A percentile compares a stretch with the other conserved stretches of the same genome.
Conservation (phyloP, 257 asterid genomes). For the Jasminum sambac region DNA sequence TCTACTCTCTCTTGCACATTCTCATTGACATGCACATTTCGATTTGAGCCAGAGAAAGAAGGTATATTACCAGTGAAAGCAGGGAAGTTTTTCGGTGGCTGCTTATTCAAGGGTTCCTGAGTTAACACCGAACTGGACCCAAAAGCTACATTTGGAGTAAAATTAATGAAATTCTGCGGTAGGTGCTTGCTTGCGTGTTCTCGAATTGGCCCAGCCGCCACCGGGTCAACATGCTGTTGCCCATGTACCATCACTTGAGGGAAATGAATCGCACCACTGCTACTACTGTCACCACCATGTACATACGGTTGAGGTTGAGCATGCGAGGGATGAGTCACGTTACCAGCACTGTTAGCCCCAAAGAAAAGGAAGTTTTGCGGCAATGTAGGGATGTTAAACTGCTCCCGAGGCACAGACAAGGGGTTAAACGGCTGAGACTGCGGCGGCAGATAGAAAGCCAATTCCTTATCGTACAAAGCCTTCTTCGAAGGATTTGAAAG, state of each 20-base stretch:
- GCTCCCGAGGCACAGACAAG: conserved; percentile 10
- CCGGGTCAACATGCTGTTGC: conserved; percentile 14
- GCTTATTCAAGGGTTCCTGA: conserved; percentile 25
- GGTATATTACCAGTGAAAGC: conserved; percentile 22
- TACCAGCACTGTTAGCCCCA: conserved; percentile 22
- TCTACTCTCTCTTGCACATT: conserved; percentile 19
- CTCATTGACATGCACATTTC: conserved; percentile 10
- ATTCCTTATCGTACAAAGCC: conserved; percentile 51
- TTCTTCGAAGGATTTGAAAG: conserved; percentile 59
- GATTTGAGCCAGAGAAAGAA: conserved; percentile 12
- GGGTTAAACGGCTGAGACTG: conserved; percentile 26
- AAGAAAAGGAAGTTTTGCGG: conserved; percentile 29
- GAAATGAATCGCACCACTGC: conserved; percentile 12
- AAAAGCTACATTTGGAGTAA: conserved; percentile 23
- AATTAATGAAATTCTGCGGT: conserved; percentile 25
- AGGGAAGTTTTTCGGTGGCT: conserved; percentile 20
- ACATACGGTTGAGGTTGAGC: conserved; percentile 24
- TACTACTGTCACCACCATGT: conserved; percentile 30
- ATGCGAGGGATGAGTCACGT: conserved; percentile 12
- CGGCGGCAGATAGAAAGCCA: conserved; percentile 31
- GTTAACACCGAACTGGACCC: conserved; percentile 31
- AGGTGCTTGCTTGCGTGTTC: not conserved
- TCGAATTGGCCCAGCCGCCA: conserved; percentile 22
- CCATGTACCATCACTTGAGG: conserved; percentile 15
- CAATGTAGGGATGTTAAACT: conserved; percentile 20